Evolutionary conservation across 2,329 filamentous ascomycete species (phyloP).

Genomic region (Leptographium lundbergii): DNA sequence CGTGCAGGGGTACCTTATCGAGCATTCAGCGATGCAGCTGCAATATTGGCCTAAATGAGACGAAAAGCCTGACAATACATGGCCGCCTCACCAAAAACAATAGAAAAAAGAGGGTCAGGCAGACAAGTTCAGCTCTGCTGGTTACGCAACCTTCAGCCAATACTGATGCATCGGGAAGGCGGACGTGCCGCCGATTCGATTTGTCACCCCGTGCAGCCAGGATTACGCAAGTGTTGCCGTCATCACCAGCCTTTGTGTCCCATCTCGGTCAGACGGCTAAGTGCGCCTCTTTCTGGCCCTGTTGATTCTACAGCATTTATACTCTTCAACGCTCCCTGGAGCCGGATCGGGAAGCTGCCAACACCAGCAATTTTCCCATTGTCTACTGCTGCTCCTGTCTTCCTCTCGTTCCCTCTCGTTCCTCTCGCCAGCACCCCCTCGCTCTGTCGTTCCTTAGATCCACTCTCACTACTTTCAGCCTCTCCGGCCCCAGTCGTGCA

Average conservation of each 20-base stretch:
- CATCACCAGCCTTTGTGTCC: not conserved
- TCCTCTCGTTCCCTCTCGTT: not conserved
- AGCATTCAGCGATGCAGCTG: too few relatives aligned
- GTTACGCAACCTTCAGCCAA: not conserved
- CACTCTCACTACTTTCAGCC: too few relatives aligned
- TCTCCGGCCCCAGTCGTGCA: not conserved
- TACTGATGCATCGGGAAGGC: not conserved
- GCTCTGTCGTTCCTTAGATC: too few relatives aligned
- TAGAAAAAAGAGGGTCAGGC: not conserved
- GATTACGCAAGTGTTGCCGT: not conserved
- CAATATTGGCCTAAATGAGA: not conserved
- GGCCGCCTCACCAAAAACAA: not conserved
- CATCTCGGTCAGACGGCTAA: not conserved
- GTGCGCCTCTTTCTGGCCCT: not conserved
- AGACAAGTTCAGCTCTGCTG: not conserved
- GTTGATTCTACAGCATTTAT: not conserved
- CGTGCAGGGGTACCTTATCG: too few relatives aligned
- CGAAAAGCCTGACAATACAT: not conserved
- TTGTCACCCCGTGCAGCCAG: not conserved
- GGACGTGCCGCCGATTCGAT: too few relatives aligned
- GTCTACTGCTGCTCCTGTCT: not conserved
- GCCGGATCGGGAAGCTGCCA: not conserved
- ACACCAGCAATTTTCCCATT: not conserved
- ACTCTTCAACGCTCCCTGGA: not conserved
- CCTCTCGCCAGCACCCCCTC: not conserved